phyloP scores from a whole-genome alignment of 225 moss, liverwort and hornwort genomes.

The Asterella californica region DNA sequence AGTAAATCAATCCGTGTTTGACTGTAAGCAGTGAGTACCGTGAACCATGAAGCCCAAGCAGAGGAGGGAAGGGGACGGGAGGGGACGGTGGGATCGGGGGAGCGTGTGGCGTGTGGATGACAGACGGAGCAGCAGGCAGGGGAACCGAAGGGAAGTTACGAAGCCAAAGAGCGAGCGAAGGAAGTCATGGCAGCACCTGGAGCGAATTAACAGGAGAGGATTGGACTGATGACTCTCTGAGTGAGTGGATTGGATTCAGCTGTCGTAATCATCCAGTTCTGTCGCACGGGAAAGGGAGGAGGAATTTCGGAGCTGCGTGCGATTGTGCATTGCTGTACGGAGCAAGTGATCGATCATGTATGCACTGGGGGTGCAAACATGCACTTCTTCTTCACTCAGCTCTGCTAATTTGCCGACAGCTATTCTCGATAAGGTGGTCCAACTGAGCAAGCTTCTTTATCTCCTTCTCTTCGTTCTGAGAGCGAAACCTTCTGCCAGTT shows the following conservation, averaged over 20 bases:
- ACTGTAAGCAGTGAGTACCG: neutral
- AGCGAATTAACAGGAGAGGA: neutral
- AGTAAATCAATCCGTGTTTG: neutral
- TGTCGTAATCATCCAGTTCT: too few species aligned
- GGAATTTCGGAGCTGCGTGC: neutral
- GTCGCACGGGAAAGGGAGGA: neutral
- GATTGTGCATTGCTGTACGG: neutral
- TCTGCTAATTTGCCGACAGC: neutral
- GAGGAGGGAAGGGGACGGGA: neutral
- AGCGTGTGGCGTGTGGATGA: neutral
- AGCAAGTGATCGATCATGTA: constrained; percentile 4
- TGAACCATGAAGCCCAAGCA: neutral
- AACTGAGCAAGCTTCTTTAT: neutral
- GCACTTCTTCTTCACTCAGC: neutral
- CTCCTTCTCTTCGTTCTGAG: neutral
- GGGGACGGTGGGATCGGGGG: neutral
- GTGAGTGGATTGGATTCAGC: neutral
- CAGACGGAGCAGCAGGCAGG: neutral
- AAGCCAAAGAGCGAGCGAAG: neutral
- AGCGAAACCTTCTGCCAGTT: neutral
- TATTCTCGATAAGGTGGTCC: neutral
- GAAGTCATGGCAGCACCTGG: neutral
- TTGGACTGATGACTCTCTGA: neutral
- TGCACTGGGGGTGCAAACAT: constrained; percentile 2
- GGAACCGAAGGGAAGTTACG: neutral